phyloP scores from a whole-genome alignment of 2,329 filamentous ascomycete species.

The Calycina herbarum region DNA sequence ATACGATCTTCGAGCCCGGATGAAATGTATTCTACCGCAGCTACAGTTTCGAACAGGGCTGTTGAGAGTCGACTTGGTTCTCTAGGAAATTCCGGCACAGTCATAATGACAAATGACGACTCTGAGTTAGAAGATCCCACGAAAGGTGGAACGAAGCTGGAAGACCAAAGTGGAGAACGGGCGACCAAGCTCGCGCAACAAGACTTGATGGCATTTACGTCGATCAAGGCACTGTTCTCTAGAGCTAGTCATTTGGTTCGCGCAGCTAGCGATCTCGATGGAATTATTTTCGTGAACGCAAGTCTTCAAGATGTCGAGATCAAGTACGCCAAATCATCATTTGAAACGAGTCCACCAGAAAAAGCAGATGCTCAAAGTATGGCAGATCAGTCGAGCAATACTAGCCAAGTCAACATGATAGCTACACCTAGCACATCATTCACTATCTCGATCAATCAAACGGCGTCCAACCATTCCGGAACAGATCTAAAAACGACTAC shows the following conservation, averaged over 20 bases:
- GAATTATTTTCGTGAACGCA: conserved; percentile 12
- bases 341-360: no score
- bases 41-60: conserved; percentile 5
- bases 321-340: not conserved
- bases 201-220: not conserved
- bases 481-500: not conserved
- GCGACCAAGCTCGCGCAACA: not conserved
- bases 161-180: not conserved
- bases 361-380: no score
- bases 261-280: conserved; percentile 10
- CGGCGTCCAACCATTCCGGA: not conserved
- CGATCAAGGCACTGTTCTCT: conserved; percentile 11
- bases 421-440: not conserved
- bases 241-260: conserved; percentile 11
- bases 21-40: not conserved
- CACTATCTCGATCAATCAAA: not conserved
- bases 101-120: not conserved
- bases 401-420: not conserved
- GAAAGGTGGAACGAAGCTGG: not conserved
- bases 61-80: not conserved
- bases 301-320: conserved; percentile 7
- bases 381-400: not conserved
- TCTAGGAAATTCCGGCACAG: not conserved
- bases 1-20: not conserved
- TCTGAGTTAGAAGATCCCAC: not conserved